Evolutionary conservation across 176 grass and related monocot genomes (phyloP).

Genomic region (Neostapfia colusana): DNA sequence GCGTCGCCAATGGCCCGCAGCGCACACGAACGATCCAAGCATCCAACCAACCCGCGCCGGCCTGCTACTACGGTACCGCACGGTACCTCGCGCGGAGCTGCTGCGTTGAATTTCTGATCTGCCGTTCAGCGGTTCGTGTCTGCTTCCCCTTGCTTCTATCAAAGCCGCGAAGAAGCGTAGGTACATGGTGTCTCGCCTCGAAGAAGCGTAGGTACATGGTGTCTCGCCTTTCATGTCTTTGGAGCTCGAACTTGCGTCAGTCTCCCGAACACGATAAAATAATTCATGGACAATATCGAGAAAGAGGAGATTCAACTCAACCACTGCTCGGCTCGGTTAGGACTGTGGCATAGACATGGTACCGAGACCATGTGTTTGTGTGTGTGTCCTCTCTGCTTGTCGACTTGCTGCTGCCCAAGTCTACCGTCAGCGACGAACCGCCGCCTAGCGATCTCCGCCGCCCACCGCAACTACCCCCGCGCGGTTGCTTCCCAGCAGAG

Average conservation of each 20-base stretch:
- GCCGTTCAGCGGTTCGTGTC: neutral
- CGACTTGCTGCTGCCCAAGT: neutral
- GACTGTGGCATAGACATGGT: neutral
- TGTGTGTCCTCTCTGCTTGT: neutral
- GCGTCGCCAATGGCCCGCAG: neutral
- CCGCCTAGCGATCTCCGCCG: constrained; percentile 18
- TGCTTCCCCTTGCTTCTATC: no score
- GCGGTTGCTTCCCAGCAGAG: no score
- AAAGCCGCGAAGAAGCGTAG: no score
- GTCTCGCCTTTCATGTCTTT: no score
- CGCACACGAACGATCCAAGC: neutral
- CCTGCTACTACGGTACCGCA: neutral
- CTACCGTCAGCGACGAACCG: neutral
- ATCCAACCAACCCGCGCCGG: neutral
- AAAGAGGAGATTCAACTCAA: no score
- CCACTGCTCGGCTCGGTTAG: neutral
- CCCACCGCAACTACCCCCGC: constrained; percentile 22
- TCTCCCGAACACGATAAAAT: no score
- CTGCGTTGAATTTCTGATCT: neutral
- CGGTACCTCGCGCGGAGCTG: no score
- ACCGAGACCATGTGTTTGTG: neutral
- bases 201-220: no score
- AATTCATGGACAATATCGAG: no score
- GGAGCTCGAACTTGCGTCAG: no score
- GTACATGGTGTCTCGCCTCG: no score